These are phyloP conservation scores for Forsythia viridissima DNA, from an alignment of 257 asterid species.

Conservation along the genomic window DNA sequence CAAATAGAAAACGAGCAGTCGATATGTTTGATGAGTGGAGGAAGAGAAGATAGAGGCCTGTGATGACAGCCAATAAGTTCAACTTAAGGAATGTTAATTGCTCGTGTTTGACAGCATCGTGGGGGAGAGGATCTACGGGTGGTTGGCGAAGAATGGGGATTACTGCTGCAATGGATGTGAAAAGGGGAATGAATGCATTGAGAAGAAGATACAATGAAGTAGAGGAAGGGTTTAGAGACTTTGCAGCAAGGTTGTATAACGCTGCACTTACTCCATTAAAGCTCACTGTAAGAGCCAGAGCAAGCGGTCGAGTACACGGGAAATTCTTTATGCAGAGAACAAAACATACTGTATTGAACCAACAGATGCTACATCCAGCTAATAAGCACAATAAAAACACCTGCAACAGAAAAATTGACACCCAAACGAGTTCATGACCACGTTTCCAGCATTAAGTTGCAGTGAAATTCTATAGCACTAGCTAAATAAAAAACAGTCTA, in stretches of 20 bases:
- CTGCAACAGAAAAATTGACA: conserved; percentile 38
- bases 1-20: conserved; percentile 43
- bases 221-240: conserved; percentile 54
- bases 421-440: background rate
- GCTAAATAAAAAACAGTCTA: background rate
- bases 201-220: conserved; percentile 66
- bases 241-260: conserved; percentile 73
- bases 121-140: conserved; percentile 29
- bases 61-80: conserved; percentile 53
- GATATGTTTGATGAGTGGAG: conserved; percentile 47
- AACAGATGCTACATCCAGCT: conserved; percentile 87
- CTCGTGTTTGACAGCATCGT: conserved; percentile 51
- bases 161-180: conserved; percentile 54
- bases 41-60: conserved; percentile 81
- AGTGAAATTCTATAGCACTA: background rate
- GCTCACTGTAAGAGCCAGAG: conserved; percentile 85
- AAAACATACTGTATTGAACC: conserved; percentile 95
- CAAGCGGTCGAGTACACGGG: conserved; percentile 70
- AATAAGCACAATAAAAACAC: conserved; percentile 75
- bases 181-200: conserved; percentile 71
- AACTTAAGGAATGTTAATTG: conserved; percentile 58
- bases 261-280: conserved; percentile 96
- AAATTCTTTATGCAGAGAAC: conserved; percentile 87
- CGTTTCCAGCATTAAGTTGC: background rate
- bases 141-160: conserved; percentile 78